A percentile compares a stretch with the other conserved stretches of the same genome.
Evolutionary conservation across 169 alveolate species (phyloP).

Genomic region (Plasmodium malariae): DNA sequence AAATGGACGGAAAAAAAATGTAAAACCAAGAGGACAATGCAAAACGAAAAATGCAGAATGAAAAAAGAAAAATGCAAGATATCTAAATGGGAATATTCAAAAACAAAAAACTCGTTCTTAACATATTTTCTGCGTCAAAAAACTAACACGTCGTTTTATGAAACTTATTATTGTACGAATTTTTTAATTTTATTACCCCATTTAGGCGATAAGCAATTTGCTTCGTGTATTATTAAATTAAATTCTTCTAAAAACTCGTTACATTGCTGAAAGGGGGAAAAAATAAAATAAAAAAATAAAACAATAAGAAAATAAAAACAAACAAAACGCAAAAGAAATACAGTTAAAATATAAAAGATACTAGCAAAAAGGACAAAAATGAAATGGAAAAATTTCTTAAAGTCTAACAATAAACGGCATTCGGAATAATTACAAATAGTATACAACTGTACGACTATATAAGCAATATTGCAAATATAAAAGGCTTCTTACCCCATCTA

Average conservation of each 20-base stretch:
- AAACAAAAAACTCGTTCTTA: too few species aligned
- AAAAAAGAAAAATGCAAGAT: too few species aligned
- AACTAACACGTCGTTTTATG: too few species aligned
- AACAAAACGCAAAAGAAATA: not conserved
- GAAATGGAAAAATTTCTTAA: too few species aligned
- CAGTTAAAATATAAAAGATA: too few species aligned
- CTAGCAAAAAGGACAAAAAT: too few species aligned
- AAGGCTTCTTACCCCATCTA: slow-evolving; percentile 39
- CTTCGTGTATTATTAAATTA: slow-evolving; percentile 47
- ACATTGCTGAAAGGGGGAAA: slow-evolving; percentile 29
- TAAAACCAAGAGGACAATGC: not conserved
- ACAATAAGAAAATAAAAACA: not conserved
- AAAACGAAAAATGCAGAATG: not conserved
- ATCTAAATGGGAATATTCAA: not conserved
- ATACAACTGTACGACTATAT: too few species aligned
- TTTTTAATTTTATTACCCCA: slow-evolving; percentile 47
- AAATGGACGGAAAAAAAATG: not conserved
- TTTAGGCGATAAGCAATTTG: slow-evolving; percentile 44
- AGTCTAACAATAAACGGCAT: too few species aligned
- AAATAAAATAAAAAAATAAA: not conserved
- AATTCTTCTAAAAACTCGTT: slow-evolving; percentile 65
- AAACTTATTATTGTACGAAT: too few species aligned
- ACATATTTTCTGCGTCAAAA: too few species aligned
- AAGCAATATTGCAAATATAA: not conserved
- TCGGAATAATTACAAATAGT: too few species aligned